Percentiles rank a stretch among this genome's conserved stretches.
These are phyloP conservation scores for Vanrija humicola DNA, from an alignment of 1,284 basidiomycete species.

Conservation along the genomic window DNA sequence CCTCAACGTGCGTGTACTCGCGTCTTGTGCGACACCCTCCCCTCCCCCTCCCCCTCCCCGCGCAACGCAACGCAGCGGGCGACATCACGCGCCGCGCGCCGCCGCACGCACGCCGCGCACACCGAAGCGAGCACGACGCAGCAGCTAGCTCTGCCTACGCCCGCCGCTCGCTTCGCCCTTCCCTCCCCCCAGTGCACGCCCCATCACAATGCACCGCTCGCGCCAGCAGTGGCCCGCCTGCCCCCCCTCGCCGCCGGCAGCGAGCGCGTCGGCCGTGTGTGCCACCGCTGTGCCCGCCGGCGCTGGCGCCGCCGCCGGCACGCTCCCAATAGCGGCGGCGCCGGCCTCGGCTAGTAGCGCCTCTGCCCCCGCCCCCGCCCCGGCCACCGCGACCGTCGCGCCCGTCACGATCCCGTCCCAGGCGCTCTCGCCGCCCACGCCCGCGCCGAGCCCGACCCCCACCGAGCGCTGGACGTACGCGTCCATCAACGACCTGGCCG, in stretches of 20 bases:
- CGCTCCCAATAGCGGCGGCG: not conserved
- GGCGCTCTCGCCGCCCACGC: constrained; percentile 17
- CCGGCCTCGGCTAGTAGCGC: not conserved
- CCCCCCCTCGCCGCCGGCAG: constrained; percentile 4
- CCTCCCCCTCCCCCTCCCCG: too few species aligned
- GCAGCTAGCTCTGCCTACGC: too few species aligned
- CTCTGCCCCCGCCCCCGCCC: not conserved
- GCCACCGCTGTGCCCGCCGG: too few species aligned
- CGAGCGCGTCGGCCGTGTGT: not conserved
- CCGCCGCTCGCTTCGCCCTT: not conserved
- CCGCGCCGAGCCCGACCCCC: constrained; percentile 16
- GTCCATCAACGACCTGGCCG: not conserved
- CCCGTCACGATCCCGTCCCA: constrained; percentile 19
- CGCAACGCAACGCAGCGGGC: too few species aligned
- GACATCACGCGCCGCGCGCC: too few species aligned
- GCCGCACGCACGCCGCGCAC: too few species aligned
- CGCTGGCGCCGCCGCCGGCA: not conserved
- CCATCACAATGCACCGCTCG: not conserved
- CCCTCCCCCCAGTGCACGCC: not conserved
- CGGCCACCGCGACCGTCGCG: constrained; percentile 1
- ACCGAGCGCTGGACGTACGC: constrained; percentile 14
- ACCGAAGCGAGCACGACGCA: too few species aligned
- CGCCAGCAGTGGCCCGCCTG: not conserved
- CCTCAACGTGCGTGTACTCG: too few species aligned
- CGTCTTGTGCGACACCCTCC: too few species aligned